Evolutionary conservation across 495 filamentous ascomycete genomes (phyloP).

Genomic region (Haplographium delicatum): DNA sequence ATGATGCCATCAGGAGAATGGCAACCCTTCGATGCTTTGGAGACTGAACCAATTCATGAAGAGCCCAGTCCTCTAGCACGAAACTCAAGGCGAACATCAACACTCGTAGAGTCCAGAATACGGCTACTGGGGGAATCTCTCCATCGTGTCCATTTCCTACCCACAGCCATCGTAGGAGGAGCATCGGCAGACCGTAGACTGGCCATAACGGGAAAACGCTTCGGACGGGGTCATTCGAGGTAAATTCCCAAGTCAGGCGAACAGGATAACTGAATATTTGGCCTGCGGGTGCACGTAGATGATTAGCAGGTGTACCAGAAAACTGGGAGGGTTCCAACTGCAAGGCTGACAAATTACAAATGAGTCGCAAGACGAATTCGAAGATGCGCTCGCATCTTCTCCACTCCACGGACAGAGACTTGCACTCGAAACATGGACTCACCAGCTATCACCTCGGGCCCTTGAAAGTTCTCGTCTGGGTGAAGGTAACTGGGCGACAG

Average conservation of each 20-base stretch:
- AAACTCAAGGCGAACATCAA: constrained; percentile 93
- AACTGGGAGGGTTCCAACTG: no score
- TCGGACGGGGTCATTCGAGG: constrained; percentile 73
- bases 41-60: constrained; percentile 80
- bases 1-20: constrained; percentile 80
- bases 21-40: constrained; percentile 63
- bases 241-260: constrained; percentile 92
- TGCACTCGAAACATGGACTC: no score
- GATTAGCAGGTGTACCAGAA: constrained; percentile 16
- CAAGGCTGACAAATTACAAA: no score
- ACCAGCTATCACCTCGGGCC: constrained; percentile 95
- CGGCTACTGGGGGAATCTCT: constrained; percentile 60
- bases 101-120: constrained; percentile 82
- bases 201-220: constrained; percentile 96
- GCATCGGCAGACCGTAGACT: constrained; percentile 88
- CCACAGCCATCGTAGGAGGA: constrained; percentile 83
- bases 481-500: constrained; percentile 94
- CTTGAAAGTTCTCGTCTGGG: constrained; percentile 98
- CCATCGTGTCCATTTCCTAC: constrained; percentile 50
- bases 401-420: no score
- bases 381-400: no score
- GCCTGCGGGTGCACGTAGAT: constrained; percentile 58
- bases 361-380: no score
- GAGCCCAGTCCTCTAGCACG: constrained; percentile 94
- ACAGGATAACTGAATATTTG: constrained; percentile 86